A percentile compares a stretch with the other conserved stretches of the same genome.
phyloP scores from a whole-genome alignment of 176 grass and related monocot species.

The Pontederia paniculata region DNA sequence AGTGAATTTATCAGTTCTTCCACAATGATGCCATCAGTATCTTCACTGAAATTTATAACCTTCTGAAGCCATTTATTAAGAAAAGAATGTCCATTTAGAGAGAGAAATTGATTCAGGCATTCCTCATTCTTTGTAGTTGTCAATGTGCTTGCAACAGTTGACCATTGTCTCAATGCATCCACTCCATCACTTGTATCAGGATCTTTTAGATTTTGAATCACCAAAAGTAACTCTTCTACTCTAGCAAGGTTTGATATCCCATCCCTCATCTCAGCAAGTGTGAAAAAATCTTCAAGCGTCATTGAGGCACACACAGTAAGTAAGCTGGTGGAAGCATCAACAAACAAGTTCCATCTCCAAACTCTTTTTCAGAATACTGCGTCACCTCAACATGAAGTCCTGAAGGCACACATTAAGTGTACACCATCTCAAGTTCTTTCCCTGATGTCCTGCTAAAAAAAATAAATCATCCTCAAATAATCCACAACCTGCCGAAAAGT shows the following conservation, averaged over 20 bases:
- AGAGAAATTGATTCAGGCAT: constrained; percentile 50
- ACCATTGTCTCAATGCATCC: constrained; percentile 45
- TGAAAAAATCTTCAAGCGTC: constrained; percentile 61
- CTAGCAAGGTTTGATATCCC: constrained; percentile 43
- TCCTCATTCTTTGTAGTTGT: constrained; percentile 30
- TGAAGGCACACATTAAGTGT: too few relatives aligned
- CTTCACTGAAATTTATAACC: constrained; percentile 25
- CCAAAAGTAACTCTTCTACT: constrained; percentile 36
- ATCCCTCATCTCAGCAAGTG: constrained; percentile 63
- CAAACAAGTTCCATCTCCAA: background rate
- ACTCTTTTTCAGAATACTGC: too few relatives aligned
- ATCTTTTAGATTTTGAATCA: constrained; percentile 39
- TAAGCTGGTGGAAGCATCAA: background rate
- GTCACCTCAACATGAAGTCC: too few relatives aligned
- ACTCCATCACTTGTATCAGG: constrained; percentile 15
- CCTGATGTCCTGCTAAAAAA: too few relatives aligned
- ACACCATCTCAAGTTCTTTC: too few relatives aligned
- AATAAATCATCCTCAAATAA: too few relatives aligned
- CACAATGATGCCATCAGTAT: constrained; percentile 6
- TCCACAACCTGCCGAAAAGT: too few relatives aligned
- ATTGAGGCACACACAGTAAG: background rate
- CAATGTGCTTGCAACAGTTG: constrained; percentile 25
- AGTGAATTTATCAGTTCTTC: constrained; percentile 34
- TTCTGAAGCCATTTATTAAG: constrained; percentile 61
- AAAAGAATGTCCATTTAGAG: constrained; percentile 42